Conservation (phyloP, 192 early-diverging fungal species). For the Blastocladiella britannica region DNA sequence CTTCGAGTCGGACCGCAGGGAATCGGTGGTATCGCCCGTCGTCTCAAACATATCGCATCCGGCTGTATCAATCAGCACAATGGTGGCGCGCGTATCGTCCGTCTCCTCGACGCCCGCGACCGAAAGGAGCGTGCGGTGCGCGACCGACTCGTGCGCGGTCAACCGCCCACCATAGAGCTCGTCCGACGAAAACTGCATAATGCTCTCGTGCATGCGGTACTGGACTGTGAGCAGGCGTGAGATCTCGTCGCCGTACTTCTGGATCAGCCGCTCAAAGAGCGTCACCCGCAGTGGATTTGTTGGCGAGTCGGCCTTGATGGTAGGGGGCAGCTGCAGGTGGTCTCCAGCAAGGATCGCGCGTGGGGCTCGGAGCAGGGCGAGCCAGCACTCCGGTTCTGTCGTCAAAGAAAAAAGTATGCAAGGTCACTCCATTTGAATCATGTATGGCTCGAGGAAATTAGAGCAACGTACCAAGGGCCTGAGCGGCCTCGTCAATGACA, state of each 20-base stretch:
- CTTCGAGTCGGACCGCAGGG: slow-evolving; percentile 30
- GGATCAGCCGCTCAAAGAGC: slow-evolving; percentile 59
- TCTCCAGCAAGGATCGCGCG: slow-evolving; percentile 70
- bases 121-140: slow-evolving; percentile 38
- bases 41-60: slow-evolving; percentile 19
- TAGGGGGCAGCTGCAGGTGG: slow-evolving; percentile 74
- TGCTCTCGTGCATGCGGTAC: slow-evolving; percentile 70
- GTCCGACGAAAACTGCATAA: slow-evolving; percentile 52
- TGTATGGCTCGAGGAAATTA: neutral
- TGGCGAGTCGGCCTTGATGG: slow-evolving; percentile 32
- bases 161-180: slow-evolving; percentile 50
- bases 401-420: neutral
- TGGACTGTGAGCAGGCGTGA: slow-evolving; percentile 56
- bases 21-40: slow-evolving; percentile 4
- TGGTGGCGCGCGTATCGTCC: slow-evolving; percentile 31
- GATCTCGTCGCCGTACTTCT: slow-evolving; percentile 27
- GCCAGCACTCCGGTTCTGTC: slow-evolving; percentile 59
- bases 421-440: neutral
- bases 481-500: slow-evolving; percentile 75
- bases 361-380: slow-evolving; percentile 51
- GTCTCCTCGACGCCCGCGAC: slow-evolving; percentile 30
- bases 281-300: slow-evolving; percentile 26
- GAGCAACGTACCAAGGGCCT: slow-evolving; percentile 33
- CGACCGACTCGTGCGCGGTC: slow-evolving; percentile 39
- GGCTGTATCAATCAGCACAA: slow-evolving; percentile 53